Evolutionary conservation across 441 rosid species (phyloP), one percentile per base, ranked within the genome.

Genomic region (Breynia disticha): DNA sequence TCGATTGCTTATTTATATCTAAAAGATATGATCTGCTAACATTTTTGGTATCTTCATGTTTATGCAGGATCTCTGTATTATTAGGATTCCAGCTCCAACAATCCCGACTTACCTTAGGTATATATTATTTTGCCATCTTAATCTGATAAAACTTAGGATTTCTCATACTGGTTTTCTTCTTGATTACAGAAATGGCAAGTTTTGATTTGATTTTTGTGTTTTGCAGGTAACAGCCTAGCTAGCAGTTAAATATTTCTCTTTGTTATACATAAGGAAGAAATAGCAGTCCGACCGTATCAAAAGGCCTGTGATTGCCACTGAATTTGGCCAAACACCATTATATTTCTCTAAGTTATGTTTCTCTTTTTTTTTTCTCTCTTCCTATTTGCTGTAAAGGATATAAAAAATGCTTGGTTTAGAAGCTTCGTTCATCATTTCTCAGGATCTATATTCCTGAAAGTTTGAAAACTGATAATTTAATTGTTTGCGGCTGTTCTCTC

Each of bases 61-160:
- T 51, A 12, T 64, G 67, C 76, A 82, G 86, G 80, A 19, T 72
- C 80, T 57, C 71, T 83, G 56, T 80, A 80, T 67, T 83, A 83
- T 55, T 83, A 62, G 69, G 60, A 16, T 46, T 46, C 46, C 42
- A 11, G 61, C 51, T 52, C 13, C 60, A 57, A 46, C 0, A 44
- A 13, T 47, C 48, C 47, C 46, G 58, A 63, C 54, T 21, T 38
- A 39, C 44, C 57, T 52, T 64, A 74, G 76, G 79, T 77, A 70
- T 19, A n/a, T 56, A 16, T 4, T 11, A 9, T 18, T 28, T n/a
- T 17, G 24, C 48, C 20, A 19, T 20, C 16, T 11, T 11, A 4
- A 3, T 44, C 11, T 19, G 16, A 45, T 46, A 35, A n/a, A n/a
- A 19, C 24, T 55, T 20, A 16, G 11, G 7, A 10, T 28, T 28